A percentile compares a stretch with the other conserved stretches of the same genome.
These are phyloP conservation scores for Garcia nutans DNA, from an alignment of 345 rosid species.

Conservation along the genomic window DNA sequence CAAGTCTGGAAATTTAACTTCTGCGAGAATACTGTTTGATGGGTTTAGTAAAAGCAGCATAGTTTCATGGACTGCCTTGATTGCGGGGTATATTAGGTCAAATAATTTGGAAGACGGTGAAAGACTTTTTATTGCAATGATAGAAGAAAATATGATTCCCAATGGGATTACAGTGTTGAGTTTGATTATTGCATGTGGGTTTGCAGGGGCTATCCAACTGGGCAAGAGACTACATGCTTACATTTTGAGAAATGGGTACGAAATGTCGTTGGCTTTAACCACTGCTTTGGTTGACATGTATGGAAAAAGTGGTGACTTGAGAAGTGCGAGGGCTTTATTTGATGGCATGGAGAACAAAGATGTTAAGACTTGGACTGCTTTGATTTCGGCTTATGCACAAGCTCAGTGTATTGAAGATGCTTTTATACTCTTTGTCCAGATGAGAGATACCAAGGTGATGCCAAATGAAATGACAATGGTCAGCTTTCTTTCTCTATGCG, in stretches of 20 bases:
- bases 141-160: slow-evolving; percentile 32
- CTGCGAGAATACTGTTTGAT: slow-evolving; percentile 35
- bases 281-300: slow-evolving; percentile 52
- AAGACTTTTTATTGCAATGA: slow-evolving; percentile 39
- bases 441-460: slow-evolving; percentile 29
- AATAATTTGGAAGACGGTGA: slow-evolving; percentile 26
- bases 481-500: slow-evolving; percentile 34
- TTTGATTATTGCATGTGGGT: slow-evolving; percentile 44
- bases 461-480: slow-evolving; percentile 38
- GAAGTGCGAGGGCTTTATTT: slow-evolving; percentile 38
- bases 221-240: slow-evolving; percentile 49
- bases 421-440: slow-evolving; percentile 30
- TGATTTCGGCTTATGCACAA: slow-evolving; percentile 45
- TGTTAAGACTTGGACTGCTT: slow-evolving; percentile 32
- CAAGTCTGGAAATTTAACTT: slow-evolving; percentile 38
- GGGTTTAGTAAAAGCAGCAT: slow-evolving; percentile 33
- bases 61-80: slow-evolving; percentile 51
- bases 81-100: slow-evolving; percentile 44
- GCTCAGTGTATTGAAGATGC: slow-evolving; percentile 28
- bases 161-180: slow-evolving; percentile 43
- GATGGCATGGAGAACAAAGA: slow-evolving; percentile 37
- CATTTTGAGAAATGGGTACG: slow-evolving; percentile 28
- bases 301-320: slow-evolving; percentile 42
- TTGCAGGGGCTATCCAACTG: slow-evolving; percentile 25
- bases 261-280: slow-evolving; percentile 23